Base-by-base conservation (phyloP, 2,329 filamentous ascomycete genomes). In the Coniochaeta prunicola region DNA sequence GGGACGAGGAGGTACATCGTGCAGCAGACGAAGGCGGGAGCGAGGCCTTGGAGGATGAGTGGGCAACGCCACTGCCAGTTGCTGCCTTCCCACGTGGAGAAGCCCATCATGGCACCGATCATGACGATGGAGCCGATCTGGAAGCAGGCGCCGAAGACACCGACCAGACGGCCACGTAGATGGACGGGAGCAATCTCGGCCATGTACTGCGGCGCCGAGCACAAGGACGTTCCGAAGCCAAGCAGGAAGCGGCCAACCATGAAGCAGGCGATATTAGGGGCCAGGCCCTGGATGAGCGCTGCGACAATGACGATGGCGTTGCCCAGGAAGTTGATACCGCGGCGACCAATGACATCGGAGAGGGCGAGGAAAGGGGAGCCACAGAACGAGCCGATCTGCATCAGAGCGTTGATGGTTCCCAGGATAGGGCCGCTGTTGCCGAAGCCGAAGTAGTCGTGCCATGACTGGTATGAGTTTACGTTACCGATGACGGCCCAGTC, bases 311-410 rank as follows among this genome's bases (percentile, higher is more conserved):
- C 75, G 50, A 79, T 69, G 24, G 67, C 60, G 55, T 78, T 80
- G 3, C 78, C 78, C 10, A 72, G 54, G 55, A 79, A 79, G 61
- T 77, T 78, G 65, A 78, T 71, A 6, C 77, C 77, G 60, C 80
- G 76, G 58, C 79, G 75, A 50, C 80, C 79, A 62, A 81, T 76
- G 8, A 79, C 71, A 66, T 82, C 80, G 61, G 77, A 75, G 8
- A 81, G 71, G 7, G 74, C 72, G 57, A 80, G 72, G 54, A 82
- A 78, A 0, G 78, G 79, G 3, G 80, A 75, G 19, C 80, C 79
- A 58, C 71, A 70, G 54, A 80, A 73, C 7, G 68, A 75, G 26
- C 76, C 77, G 40, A 79, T 76, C 12, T 71, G 74, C 77, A 79
- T 79, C 38, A 79, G 66, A 1, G 76, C 75, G 58, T 78, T 79